A percentile compares a stretch with the other conserved stretches of the same genome.
phyloP scores from a whole-genome alignment of 169 alveolate genomes.

The Plasmodium sp. region DNA sequence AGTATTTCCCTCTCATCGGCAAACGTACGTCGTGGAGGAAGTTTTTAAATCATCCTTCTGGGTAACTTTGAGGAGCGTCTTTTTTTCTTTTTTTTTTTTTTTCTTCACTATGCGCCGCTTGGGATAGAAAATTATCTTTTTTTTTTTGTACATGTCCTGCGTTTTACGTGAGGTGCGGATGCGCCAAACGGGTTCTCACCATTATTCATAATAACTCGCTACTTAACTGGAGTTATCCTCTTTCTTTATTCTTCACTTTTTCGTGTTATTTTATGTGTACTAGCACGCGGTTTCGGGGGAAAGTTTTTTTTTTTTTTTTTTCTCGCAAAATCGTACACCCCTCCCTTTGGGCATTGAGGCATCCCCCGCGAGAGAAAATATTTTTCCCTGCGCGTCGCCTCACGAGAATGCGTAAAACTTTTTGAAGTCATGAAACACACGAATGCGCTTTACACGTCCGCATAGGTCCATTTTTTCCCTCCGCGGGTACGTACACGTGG shows the following conservation, averaged over 20 bases:
- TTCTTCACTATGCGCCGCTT: not conserved
- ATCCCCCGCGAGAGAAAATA: not conserved
- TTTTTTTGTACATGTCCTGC: not conserved
- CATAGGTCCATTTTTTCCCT: not conserved
- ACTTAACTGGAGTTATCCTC: not conserved
- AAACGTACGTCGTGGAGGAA: not conserved
- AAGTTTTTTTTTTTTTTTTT: not conserved
- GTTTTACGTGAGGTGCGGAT: not conserved
- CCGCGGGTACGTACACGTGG: not conserved
- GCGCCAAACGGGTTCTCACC: not conserved
- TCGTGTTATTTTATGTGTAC: not conserved
- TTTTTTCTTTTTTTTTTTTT: not conserved
- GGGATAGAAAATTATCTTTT: not conserved
- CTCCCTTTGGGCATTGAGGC: not conserved
- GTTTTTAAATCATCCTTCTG: not conserved
- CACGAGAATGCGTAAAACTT: not conserved
- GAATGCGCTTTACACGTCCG: not conserved
- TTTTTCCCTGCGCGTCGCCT: not conserved
- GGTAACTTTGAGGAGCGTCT: constrained; percentile 1
- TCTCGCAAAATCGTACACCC: not conserved
- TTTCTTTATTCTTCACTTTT: not conserved
- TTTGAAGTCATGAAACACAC: not conserved
- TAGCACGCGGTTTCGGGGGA: not conserved
- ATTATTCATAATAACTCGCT: not conserved
- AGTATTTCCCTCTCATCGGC: not conserved